Evolutionary conservation across 179 eudicot species (phyloP), one percentile per base, ranked within the genome.

Genomic region (Dionaea muscipula): DNA sequence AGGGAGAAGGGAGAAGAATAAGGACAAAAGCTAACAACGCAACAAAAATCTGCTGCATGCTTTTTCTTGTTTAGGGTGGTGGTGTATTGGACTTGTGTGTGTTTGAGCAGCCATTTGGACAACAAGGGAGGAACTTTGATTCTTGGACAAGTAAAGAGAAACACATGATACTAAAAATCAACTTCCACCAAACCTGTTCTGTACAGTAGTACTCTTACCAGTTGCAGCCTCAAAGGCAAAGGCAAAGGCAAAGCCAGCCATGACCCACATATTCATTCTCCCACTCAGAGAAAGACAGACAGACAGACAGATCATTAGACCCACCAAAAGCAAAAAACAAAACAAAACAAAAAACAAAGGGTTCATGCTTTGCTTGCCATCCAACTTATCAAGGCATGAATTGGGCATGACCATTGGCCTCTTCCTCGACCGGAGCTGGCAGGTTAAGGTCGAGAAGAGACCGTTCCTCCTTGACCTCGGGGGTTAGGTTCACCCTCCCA

Each of bases 341-440:
- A n/a, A n/a, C n/a, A n/a, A n/a, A n/a, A n/a, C n/a, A n/a, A n/a
- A n/a, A n/a, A n/a, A n/a, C 41, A 39, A 44, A 55, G 27, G 40
- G 25, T 45, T 74, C 86, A 27, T 67, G 77, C 56, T 63, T 40
- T 43, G 52, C 51, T 62, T 44, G 55, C 49, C 65, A 62, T 55
- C 35, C 70, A 54, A 64, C 59, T 78, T 78, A 83, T 81, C 89
- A 81, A 68, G 79, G 70, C 61, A 73, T 66, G 61, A 59, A 75
- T 16, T 69, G 68, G 36, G 74, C 72, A 37, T 62, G 57, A 37
- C 63, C 80, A 67, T 60, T 74, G 39, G 46, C 67, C 18, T 84
- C 86, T 67, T 81, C 87, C 52, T 87, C 96, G 56, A 55, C 58
- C 14, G 82, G 81, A 54, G 94, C 85, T 58, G 94, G 94, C 68